phyloP scores from a whole-genome alignment of 805 yeast species.

The Ogataea zsoltii region DNA sequence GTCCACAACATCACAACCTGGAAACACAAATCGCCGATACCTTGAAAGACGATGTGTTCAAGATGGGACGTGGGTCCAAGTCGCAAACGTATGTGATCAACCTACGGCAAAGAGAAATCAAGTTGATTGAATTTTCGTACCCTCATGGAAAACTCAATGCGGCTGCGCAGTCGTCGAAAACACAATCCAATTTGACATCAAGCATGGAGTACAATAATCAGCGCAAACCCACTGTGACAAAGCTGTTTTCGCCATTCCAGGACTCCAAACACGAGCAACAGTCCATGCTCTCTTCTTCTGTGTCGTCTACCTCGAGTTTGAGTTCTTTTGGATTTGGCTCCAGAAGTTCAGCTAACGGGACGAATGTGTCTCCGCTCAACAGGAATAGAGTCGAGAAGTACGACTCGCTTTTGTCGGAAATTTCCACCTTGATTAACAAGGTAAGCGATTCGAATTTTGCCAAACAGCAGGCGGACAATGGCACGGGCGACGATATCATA shows the following conservation, averaged over 20 bases:
- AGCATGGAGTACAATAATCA: constrained; percentile 5
- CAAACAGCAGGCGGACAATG: not conserved
- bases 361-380: not conserved
- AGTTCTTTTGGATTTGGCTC: constrained; percentile 1
- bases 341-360: not conserved
- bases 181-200: constrained; percentile 4
- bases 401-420: constrained; percentile 19
- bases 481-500: constrained; percentile 3
- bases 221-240: constrained; percentile 16
- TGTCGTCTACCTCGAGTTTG: constrained; percentile 12
- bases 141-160: not conserved
- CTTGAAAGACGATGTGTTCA: constrained; percentile 47
- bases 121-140: constrained; percentile 20
- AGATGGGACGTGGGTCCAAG: constrained; percentile 17
- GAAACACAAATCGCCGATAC: constrained; percentile 45
- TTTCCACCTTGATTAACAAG: constrained; percentile 13
- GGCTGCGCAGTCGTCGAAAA: not conserved
- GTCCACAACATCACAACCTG: constrained; percentile 46
- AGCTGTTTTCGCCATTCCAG: constrained; percentile 16
- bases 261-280: constrained; percentile 11
- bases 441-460: constrained; percentile 5
- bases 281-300: constrained; percentile 10
- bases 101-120: constrained; percentile 30
- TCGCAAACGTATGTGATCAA: constrained; percentile 26
- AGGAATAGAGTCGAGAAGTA: constrained; percentile 11